Percentiles rank a stretch among this genome's conserved stretches.
Conservation (phyloP, 2,329 filamentous ascomycete genomes). For the Fusarium buxicola region DNA sequence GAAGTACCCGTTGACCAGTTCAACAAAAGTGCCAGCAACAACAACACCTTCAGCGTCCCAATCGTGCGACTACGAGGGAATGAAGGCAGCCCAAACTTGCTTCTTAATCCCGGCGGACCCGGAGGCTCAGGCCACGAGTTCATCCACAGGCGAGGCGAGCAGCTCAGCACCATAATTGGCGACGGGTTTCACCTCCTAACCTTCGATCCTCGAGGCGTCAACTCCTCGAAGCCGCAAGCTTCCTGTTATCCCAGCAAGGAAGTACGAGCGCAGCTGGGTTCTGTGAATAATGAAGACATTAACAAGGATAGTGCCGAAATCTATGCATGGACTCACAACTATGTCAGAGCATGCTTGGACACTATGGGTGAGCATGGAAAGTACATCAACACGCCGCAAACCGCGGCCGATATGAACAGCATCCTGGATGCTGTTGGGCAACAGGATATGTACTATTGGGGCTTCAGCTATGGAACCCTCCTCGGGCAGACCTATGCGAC, state of each 20-base stretch:
- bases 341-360: slow-evolving; percentile 56
- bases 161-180: slow-evolving; percentile 52
- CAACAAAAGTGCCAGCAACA: slow-evolving; percentile 45
- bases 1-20: slow-evolving; percentile 62
- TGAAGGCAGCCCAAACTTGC: slow-evolving; percentile 56
- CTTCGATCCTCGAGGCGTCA: slow-evolving; percentile 62
- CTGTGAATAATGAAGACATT: slow-evolving; percentile 42
- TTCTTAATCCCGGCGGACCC: slow-evolving; percentile 62
- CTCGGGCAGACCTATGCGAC: slow-evolving; percentile 56
- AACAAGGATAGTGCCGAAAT: slow-evolving; percentile 52
- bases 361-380: slow-evolving; percentile 57
- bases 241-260: slow-evolving; percentile 55
- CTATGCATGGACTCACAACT: slow-evolving; percentile 57
- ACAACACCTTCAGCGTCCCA: slow-evolving; percentile 58
- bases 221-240: slow-evolving; percentile 46
- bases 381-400: slow-evolving; percentile 63
- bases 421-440: slow-evolving; percentile 57
- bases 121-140: slow-evolving; percentile 57
- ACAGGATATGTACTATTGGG: slow-evolving; percentile 54
- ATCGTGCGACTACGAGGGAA: slow-evolving; percentile 58
- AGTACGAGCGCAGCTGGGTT: slow-evolving; percentile 45
- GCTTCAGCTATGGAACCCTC: slow-evolving; percentile 56
- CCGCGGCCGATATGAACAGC: slow-evolving; percentile 63
- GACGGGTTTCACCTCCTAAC: slow-evolving; percentile 59
- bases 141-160: slow-evolving; percentile 50